A percentile compares a stretch with the other conserved stretches of the same genome.
Evolutionary conservation across 495 filamentous ascomycete species (phyloP).

Genomic region (Trichoderma gamsii): DNA sequence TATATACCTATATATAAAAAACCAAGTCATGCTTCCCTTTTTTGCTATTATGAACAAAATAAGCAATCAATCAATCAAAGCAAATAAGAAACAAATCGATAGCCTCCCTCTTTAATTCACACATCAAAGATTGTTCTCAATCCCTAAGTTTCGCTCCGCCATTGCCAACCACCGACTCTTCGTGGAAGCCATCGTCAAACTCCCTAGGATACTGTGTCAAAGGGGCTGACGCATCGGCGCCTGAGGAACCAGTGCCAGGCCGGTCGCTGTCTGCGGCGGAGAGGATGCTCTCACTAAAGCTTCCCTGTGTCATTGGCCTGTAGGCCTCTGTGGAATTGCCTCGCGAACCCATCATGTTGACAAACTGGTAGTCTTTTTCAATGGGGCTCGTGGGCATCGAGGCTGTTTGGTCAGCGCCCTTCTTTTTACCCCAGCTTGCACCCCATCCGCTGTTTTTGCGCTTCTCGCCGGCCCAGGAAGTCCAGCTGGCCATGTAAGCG

Average conservation of each 20-base stretch:
- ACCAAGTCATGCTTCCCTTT: too few relatives aligned
- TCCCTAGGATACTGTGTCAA: slow-evolving; percentile 14
- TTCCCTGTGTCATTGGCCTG: slow-evolving; percentile 25
- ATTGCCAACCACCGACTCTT: slow-evolving; percentile 14
- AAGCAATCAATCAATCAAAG: too few relatives aligned
- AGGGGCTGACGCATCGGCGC: slow-evolving; percentile 15
- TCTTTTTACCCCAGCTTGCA: slow-evolving; percentile 28
- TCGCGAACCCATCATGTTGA: slow-evolving; percentile 3
- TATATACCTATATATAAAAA: too few relatives aligned
- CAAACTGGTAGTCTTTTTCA: slow-evolving; percentile 8
- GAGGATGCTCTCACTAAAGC: slow-evolving; percentile 36
- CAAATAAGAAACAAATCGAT: too few relatives aligned
- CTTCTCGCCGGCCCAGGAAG: slow-evolving; percentile 90
- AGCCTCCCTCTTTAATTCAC: too few relatives aligned
- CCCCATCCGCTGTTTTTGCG: slow-evolving; percentile 57
- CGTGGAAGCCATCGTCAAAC: slow-evolving; percentile 16
- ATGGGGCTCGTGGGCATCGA: slow-evolving; percentile 15
- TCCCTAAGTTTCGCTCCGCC: slow-evolving; percentile 8
- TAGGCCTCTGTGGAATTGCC: slow-evolving; percentile 11
- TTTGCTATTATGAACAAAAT: too few relatives aligned
- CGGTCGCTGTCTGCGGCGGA: slow-evolving; percentile 25
- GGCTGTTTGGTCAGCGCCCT: not conserved
- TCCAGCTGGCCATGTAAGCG: slow-evolving; percentile 90
- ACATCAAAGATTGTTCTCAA: not conserved
- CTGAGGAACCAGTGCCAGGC: slow-evolving; percentile 25